These are phyloP conservation scores for Fusarium redolens DNA, from an alignment of 2,329 filamentous ascomycete genomes.

Conservation along the genomic window DNA sequence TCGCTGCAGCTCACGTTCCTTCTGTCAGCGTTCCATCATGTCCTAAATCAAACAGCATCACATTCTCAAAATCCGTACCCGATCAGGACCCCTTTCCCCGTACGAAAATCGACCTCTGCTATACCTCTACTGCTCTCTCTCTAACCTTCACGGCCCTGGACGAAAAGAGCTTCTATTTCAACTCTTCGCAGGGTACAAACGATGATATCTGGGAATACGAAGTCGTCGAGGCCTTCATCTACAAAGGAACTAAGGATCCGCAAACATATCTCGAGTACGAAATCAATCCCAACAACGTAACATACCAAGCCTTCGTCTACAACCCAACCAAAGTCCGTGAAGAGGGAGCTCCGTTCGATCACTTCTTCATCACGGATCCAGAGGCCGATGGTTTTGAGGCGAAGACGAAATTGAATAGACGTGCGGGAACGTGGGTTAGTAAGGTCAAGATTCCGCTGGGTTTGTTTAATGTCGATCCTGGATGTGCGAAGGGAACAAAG, in stretches of 20 bases:
- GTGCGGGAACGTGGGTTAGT: slow-evolving; percentile 55
- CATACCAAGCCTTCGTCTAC: slow-evolving; percentile 63
- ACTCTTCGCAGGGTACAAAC: slow-evolving; percentile 56
- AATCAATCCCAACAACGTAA: slow-evolving; percentile 62
- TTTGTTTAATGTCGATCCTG: slow-evolving; percentile 61
- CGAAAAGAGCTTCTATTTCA: slow-evolving; percentile 61
- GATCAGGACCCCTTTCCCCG: slow-evolving; percentile 54
- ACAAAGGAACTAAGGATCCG: slow-evolving; percentile 58
- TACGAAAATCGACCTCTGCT: slow-evolving; percentile 61
- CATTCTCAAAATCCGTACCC: slow-evolving; percentile 57
- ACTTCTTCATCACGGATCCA: slow-evolving; percentile 55
- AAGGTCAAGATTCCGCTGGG: slow-evolving; percentile 57
- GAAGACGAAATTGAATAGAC: slow-evolving; percentile 53
- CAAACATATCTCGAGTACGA: slow-evolving; percentile 64
- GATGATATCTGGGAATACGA: slow-evolving; percentile 61
- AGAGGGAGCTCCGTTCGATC: slow-evolving; percentile 56
- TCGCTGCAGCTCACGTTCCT: slow-evolving; percentile 36
- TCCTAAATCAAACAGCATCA: slow-evolving; percentile 50
- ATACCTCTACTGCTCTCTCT: slow-evolving; percentile 53
- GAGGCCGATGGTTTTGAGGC: slow-evolving; percentile 55
- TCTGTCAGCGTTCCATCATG: slow-evolving; percentile 55
- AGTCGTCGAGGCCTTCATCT: slow-evolving; percentile 63
- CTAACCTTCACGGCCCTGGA: slow-evolving; percentile 58
- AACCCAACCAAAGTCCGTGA: slow-evolving; percentile 60
- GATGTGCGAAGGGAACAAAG: slow-evolving; percentile 54